These are phyloP conservation scores for Rhododendron molle DNA, from an alignment of 148 eudicot species.

Conservation along the genomic window DNA sequence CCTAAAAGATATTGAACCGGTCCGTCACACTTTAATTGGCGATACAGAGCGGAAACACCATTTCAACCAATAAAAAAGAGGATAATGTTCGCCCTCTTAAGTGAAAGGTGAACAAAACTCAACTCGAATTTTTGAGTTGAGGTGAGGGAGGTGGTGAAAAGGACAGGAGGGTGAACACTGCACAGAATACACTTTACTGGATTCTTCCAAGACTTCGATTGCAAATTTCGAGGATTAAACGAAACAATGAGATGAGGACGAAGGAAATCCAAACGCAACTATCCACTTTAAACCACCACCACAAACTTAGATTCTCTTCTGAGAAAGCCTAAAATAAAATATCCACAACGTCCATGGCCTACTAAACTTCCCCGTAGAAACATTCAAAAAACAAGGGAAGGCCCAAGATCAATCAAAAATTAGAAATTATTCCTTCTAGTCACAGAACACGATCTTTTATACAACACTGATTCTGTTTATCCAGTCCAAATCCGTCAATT, in stretches of 20 bases:
- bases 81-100: too few species aligned
- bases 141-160: not conserved
- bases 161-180: not conserved
- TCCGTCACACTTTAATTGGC: not conserved
- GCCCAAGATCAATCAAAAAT: not conserved
- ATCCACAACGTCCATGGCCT: conserved; percentile 24
- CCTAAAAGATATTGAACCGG: too few species aligned
- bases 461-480: not conserved
- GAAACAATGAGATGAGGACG: conserved; percentile 12
- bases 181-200: not conserved
- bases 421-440: not conserved
- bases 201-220: not conserved
- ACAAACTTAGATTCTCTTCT: conserved; percentile 50
- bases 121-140: too few species aligned
- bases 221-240: not conserved
- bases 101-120: too few species aligned
- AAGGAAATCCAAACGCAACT: conserved; percentile 20
- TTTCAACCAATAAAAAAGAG: too few species aligned
- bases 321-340: conserved; percentile 20
- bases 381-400: not conserved
- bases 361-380: not conserved
- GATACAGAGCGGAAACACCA: not conserved
- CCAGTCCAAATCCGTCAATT: not conserved
- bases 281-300: conserved; percentile 28
- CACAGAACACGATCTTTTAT: not conserved